Conservation (phyloP, 306 rosid genomes). For the Neltuma alba region DNA sequence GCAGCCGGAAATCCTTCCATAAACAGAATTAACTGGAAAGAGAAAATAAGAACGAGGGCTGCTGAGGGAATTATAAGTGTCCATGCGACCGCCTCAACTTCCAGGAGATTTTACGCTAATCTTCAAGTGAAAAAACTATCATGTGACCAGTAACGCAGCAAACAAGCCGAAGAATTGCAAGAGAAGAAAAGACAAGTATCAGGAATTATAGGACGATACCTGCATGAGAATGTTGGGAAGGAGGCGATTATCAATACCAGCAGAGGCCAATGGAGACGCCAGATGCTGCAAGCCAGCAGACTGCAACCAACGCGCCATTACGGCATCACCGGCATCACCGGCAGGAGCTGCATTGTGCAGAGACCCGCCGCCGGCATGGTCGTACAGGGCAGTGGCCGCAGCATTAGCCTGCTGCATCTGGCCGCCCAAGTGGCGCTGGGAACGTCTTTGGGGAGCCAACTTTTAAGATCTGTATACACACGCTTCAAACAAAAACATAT, state of each 20-base stretch:
- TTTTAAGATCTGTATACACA: slow-evolving; percentile 81
- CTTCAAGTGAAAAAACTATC: slow-evolving; percentile 1
- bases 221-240: slow-evolving; percentile 90
- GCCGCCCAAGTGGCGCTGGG: slow-evolving; percentile 99
- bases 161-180: neutral
- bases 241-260: slow-evolving; percentile 73
- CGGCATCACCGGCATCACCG: slow-evolving; percentile 90
- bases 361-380: slow-evolving; percentile 65
- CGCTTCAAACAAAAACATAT: slow-evolving; percentile 46
- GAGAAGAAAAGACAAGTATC: neutral
- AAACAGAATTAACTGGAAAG: neutral
- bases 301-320: slow-evolving; percentile 99
- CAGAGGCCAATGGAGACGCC: slow-evolving; percentile 94
- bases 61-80: neutral
- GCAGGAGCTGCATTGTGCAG: slow-evolving; percentile 77
- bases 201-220: slow-evolving; percentile 46
- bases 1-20: neutral
- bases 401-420: slow-evolving; percentile 99
- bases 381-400: slow-evolving; percentile 87
- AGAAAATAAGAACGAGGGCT: neutral
- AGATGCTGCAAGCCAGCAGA: slow-evolving; percentile 99
- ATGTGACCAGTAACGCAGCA: neutral
- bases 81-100: slow-evolving; percentile 12
- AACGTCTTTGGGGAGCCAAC: slow-evolving; percentile 99
- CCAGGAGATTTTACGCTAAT: neutral